These are phyloP conservation scores for Serendipita sp. DNA, from an alignment of 768 basidiomycete genomes.

Conservation along the genomic window DNA sequence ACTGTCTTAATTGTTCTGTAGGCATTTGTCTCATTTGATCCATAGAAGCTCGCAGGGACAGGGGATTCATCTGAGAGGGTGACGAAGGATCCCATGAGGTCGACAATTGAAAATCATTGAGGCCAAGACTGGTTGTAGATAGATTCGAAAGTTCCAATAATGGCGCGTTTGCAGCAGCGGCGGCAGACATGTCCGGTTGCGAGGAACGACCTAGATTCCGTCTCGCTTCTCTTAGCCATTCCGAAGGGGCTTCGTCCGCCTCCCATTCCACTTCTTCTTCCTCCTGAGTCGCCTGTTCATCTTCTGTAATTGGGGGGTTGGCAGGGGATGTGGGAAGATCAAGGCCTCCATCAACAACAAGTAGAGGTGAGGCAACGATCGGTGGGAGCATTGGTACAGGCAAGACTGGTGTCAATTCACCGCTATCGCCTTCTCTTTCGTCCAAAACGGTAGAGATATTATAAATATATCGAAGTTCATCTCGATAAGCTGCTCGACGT, in stretches of 20 bases:
- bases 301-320: neutral
- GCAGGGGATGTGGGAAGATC: neutral
- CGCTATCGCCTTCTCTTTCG: neutral
- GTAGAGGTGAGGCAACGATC: neutral
- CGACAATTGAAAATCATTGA: neutral
- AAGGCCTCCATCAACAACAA: constrained; percentile 1
- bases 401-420: neutral
- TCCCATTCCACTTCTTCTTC: constrained; percentile 5
- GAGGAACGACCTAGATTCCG: neutral
- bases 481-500: neutral
- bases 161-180: neutral
- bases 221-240: neutral
- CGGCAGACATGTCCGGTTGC: neutral
- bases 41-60: neutral
- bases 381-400: neutral
- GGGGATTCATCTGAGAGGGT: neutral
- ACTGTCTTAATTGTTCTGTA: neutral
- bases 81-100: neutral
- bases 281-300: neutral
- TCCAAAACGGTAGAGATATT: neutral
- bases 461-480: neutral
- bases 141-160: neutral
- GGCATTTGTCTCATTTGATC: neutral
- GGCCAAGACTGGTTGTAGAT: constrained; percentile 1
- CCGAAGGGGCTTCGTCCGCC: neutral